Percentiles rank a stretch among this genome's conserved stretches.
Conservation (phyloP, 2,329 filamentous ascomycete species). For the Exutisphaerella laricina region DNA sequence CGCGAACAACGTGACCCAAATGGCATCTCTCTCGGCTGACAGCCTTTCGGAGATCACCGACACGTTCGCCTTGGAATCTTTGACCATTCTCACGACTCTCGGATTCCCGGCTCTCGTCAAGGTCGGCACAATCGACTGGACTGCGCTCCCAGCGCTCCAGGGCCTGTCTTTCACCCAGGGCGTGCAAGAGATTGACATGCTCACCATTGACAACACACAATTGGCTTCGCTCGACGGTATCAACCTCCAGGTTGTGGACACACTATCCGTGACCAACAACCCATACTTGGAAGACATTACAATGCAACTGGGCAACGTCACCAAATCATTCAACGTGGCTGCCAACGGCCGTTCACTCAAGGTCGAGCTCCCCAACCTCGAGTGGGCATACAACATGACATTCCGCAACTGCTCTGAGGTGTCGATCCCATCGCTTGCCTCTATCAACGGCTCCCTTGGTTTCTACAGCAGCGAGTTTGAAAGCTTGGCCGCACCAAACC, state of each 20-base stretch:
- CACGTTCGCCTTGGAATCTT: slow-evolving; percentile 61
- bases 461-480: slow-evolving; percentile 75
- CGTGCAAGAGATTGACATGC: slow-evolving; percentile 61
- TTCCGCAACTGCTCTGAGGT: slow-evolving; percentile 75
- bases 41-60: slow-evolving; percentile 62
- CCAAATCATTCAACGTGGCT: slow-evolving; percentile 63
- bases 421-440: slow-evolving; percentile 63
- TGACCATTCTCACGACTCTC: slow-evolving; percentile 64
- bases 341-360: slow-evolving; percentile 71
- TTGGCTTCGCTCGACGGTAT: slow-evolving; percentile 74
- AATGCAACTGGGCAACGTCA: slow-evolving; percentile 73
- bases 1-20: slow-evolving; percentile 50
- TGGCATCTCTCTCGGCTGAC: slow-evolving; percentile 59
- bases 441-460: slow-evolving; percentile 72
- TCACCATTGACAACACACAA: slow-evolving; percentile 81
- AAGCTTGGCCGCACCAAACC: slow-evolving; percentile 59
- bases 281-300: slow-evolving; percentile 66
- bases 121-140: slow-evolving; percentile 64
- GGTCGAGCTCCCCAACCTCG: slow-evolving; percentile 71
- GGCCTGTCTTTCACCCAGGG: slow-evolving; percentile 55
- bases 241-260: slow-evolving; percentile 65
- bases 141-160: slow-evolving; percentile 62
- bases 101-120: slow-evolving; percentile 59
- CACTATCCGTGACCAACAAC: slow-evolving; percentile 89
- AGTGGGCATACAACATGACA: slow-evolving; percentile 72